These are phyloP conservation scores for Stentor coeruleus DNA, from an alignment of 73 alveolate species.

Conservation along the genomic window DNA sequence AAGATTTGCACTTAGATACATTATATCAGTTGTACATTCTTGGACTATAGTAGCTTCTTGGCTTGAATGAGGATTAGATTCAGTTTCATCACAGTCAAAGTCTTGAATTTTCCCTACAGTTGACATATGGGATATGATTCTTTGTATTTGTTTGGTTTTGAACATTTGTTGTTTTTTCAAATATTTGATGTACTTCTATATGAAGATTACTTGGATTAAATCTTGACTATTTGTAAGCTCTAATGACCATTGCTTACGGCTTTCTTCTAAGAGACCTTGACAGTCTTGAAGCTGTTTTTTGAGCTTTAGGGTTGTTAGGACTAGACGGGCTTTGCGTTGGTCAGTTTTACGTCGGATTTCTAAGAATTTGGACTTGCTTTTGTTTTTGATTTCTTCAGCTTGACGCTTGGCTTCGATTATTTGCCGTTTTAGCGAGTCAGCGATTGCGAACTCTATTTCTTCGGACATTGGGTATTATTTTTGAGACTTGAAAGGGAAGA, in stretches of 20 bases:
- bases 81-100: background rate
- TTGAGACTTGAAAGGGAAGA: too few relatives aligned
- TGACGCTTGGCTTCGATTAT: conserved; percentile 5
- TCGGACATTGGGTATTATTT: too few relatives aligned
- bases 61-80: background rate
- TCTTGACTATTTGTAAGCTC: background rate
- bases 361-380: background rate
- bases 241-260: background rate
- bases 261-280: background rate
- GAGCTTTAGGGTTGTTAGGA: background rate
- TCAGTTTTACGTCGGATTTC: conserved; percentile 5
- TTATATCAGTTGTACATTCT: background rate
- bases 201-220: background rate
- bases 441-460: background rate
- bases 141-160: background rate
- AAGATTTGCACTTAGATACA: background rate
- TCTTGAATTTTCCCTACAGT: background rate
- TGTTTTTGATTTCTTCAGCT: background rate
- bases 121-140: background rate
- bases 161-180: background rate
- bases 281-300: conserved; percentile 21
- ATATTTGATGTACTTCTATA: background rate
- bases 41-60: background rate
- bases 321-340: conserved; percentile 25
- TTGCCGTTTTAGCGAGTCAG: conserved; percentile 20